These are phyloP conservation scores for Exserohilum turcica DNA, from an alignment of 2,329 filamentous ascomycete genomes.

Conservation along the genomic window DNA sequence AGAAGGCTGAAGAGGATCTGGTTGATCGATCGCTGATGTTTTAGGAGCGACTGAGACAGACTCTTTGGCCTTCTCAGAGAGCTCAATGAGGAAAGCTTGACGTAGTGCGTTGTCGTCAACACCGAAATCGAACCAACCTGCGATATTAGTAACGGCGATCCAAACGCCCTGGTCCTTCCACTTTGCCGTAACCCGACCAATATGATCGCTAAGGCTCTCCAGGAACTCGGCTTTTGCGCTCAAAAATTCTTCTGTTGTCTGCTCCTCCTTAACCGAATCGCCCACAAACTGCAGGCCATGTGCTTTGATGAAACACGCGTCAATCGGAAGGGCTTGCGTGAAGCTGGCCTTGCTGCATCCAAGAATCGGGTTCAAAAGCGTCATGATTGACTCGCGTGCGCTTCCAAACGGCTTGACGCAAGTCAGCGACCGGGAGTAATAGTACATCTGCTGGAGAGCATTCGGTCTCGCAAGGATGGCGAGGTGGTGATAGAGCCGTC, in stretches of 20 bases:
- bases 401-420: slow-evolving; percentile 69
- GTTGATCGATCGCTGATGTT: slow-evolving; percentile 9
- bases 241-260: slow-evolving; percentile 52
- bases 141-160: slow-evolving; percentile 63
- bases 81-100: slow-evolving; percentile 21
- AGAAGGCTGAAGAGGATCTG: slow-evolving; percentile 7
- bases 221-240: slow-evolving; percentile 58
- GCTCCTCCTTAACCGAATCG: slow-evolving; percentile 37
- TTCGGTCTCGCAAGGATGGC: background rate
- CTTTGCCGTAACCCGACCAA: slow-evolving; percentile 56
- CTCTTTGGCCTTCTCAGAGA: slow-evolving; percentile 10
- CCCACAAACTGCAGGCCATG: slow-evolving; percentile 69
- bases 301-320: slow-evolving; percentile 65
- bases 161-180: slow-evolving; percentile 65
- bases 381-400: slow-evolving; percentile 72
- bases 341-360: slow-evolving; percentile 38
- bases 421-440: slow-evolving; percentile 72
- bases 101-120: slow-evolving; percentile 50
- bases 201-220: slow-evolving; percentile 60
- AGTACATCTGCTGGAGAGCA: slow-evolving; percentile 52
- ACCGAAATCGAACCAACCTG: slow-evolving; percentile 61
- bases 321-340: slow-evolving; percentile 52
- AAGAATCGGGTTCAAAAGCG: slow-evolving; percentile 64
- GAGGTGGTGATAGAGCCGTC: background rate
- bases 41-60: slow-evolving; percentile 18